Evolutionary conservation across 768 basidiomycete species (phyloP), one percentile per base, ranked within the genome.

Genomic region (Suillus americanus): DNA sequence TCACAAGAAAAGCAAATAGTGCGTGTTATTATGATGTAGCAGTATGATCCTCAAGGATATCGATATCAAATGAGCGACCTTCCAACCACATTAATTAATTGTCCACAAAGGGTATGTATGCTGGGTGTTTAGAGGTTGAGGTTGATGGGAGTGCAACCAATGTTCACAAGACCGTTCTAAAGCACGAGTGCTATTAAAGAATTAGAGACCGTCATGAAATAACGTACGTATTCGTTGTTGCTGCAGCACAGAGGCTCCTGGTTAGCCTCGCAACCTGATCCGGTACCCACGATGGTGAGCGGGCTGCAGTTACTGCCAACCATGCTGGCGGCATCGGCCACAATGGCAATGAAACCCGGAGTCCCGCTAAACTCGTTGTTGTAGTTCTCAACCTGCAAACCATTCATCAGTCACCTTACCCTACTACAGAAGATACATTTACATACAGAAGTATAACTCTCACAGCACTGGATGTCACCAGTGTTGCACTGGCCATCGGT

Each of bases 231-330:
- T 53, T 68, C 65, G 65, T 84, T 82, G 64, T 79, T 75, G 33
- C 73, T 65, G 70, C 85, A 86, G 72, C 84, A 86, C 50, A 84
- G 79, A 13, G 81, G 73, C 67, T 84, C 28, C 40, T 48, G 60
- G 25, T 33, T 33, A n/a, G 53, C 53, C 53, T 54, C 53, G 10
- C 53, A 54, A 30, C 53, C 53, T 12, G 30, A 10, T 5, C 53
- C 30, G 2, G 41, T 61, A 59, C 50, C 64, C 79, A 46, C 69
- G 62, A 64, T 68, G 75, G 66, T 63, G 57, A 82, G 55, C 38
- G 79, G 75, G 23, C 75, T 72, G 68, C 82, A 84, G 7, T 64
- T 73, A 2, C 79, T 20, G 43, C 82, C 82, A 55, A 82, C 33
- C 0, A 50, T 3, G 25, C 14, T 53, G 3, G 2, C 14, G 20